These are phyloP conservation scores for Grifola frondosa DNA, from an alignment of 1,284 basidiomycete species.

Conservation along the genomic window DNA sequence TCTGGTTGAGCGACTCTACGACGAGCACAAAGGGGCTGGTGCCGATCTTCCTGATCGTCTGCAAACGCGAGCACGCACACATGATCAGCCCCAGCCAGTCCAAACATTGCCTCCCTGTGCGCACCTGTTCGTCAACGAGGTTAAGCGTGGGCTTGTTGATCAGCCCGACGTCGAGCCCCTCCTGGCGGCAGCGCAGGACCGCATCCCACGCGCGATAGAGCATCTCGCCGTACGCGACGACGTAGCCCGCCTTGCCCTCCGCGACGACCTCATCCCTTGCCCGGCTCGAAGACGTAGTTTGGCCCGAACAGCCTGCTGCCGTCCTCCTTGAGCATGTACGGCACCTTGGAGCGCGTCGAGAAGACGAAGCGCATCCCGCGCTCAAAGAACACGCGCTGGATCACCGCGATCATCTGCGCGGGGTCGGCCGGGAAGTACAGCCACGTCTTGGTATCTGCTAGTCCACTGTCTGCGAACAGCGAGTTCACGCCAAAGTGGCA, in stretches of 20 bases:
- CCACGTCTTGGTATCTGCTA: conserved; percentile 73
- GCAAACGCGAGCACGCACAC: conserved; percentile 2
- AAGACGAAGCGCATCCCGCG: conserved; percentile 80
- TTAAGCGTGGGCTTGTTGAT: conserved; percentile 85
- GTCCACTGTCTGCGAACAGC: conserved; percentile 84
- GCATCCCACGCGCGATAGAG: conserved; percentile 80
- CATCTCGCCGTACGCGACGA: conserved; percentile 81
- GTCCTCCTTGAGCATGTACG: conserved; percentile 79
- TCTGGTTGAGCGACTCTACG: conserved; percentile 83
- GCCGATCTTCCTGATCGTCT: conserved; percentile 71
- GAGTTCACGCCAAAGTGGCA: conserved; percentile 83
- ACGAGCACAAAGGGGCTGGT: conserved; percentile 74
- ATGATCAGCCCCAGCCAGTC: not conserved
- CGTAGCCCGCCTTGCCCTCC: conserved; percentile 72
- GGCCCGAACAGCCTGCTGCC: conserved; percentile 68
- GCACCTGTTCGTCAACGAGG: conserved; percentile 75
- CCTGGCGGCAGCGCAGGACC: conserved; percentile 65
- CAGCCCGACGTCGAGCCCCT: conserved; percentile 76
- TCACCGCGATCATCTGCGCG: conserved; percentile 75
- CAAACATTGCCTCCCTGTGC: too few species aligned
- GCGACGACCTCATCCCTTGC: conserved; percentile 77
- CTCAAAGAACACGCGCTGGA: conserved; percentile 78
- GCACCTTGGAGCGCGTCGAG: conserved; percentile 84
- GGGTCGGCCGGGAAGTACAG: conserved; percentile 86
- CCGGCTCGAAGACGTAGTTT: conserved; percentile 75